Conservation (phyloP, 2,329 filamentous ascomycete species). For the Paraconiothyrium brasiliense region DNA sequence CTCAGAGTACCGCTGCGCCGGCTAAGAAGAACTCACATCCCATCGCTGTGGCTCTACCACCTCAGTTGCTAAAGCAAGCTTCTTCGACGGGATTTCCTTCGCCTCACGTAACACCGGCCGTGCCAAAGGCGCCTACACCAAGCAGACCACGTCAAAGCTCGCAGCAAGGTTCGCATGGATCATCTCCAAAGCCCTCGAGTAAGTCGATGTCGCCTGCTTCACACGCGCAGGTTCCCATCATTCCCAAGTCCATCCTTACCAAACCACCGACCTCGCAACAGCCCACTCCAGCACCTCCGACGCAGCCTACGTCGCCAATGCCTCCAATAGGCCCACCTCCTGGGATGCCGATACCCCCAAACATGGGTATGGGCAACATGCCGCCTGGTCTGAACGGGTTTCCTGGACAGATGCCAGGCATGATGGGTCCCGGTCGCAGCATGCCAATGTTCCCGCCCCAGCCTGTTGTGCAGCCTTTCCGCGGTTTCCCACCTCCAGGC, state of each 20-base stretch:
- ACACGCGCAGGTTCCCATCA: slow-evolving; percentile 72
- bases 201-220: slow-evolving; percentile 69
- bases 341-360: slow-evolving; percentile 66
- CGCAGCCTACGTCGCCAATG: slow-evolving; percentile 68
- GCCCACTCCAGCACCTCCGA: slow-evolving; percentile 59
- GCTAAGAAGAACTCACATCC: slow-evolving; percentile 50
- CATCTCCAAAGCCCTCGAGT: slow-evolving; percentile 74
- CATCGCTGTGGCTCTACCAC: slow-evolving; percentile 61
- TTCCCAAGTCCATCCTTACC: slow-evolving; percentile 68
- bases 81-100: slow-evolving; percentile 69
- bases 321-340: slow-evolving; percentile 69
- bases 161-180: slow-evolving; percentile 77
- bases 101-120: slow-evolving; percentile 82
- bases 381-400: slow-evolving; percentile 59
- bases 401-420: slow-evolving; percentile 60
- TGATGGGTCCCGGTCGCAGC: slow-evolving; percentile 65
- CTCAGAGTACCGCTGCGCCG: slow-evolving; percentile 38
- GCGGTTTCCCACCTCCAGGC: slow-evolving; percentile 66
- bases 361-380: slow-evolving; percentile 56
- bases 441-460: slow-evolving; percentile 65
- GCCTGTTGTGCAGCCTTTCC: slow-evolving; percentile 62
- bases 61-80: slow-evolving; percentile 63
- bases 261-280: slow-evolving; percentile 65
- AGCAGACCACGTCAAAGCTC: slow-evolving; percentile 79
- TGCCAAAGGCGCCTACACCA: slow-evolving; percentile 85